Evolutionary conservation across 768 basidiomycete species (phyloP).

Genomic region (Gloeopeniophorella convolvens): DNA sequence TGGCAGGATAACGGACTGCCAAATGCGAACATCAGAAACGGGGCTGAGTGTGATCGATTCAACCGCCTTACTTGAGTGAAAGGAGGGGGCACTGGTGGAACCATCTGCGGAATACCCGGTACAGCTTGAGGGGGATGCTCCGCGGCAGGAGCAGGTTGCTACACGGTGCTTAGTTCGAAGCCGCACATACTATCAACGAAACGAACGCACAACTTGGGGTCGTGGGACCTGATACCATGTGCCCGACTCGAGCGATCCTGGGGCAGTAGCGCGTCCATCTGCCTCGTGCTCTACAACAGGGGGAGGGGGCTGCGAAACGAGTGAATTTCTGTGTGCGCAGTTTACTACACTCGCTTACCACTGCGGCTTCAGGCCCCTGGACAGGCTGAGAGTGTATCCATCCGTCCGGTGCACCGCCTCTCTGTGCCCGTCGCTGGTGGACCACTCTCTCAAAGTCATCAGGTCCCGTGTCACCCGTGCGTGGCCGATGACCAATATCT

Average conservation of each 20-base stretch:
- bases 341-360: neutral
- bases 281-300: neutral
- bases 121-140: no score
- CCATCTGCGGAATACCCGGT: neutral
- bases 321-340: neutral
- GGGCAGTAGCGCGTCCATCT: conserved; percentile 6
- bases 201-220: neutral
- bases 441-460: neutral
- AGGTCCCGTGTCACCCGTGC: neutral
- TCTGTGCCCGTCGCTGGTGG: neutral
- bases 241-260: neutral
- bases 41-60: neutral
- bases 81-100: conserved; percentile 9
- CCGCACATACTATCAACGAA: neutral
- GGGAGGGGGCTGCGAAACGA: neutral
- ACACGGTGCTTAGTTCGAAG: neutral
- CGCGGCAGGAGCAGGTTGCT: conserved; percentile 1
- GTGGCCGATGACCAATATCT: neutral
- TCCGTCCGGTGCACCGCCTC: neutral
- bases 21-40: neutral
- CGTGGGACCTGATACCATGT: conserved; percentile 1
- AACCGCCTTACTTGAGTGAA: conserved; percentile 22
- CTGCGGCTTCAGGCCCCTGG: neutral
- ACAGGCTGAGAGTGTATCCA: neutral
- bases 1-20: conserved; percentile 55